These are phyloP conservation scores for Obelidium mucronatum DNA, from an alignment of 192 early-diverging fungal genomes.

Conservation along the genomic window DNA sequence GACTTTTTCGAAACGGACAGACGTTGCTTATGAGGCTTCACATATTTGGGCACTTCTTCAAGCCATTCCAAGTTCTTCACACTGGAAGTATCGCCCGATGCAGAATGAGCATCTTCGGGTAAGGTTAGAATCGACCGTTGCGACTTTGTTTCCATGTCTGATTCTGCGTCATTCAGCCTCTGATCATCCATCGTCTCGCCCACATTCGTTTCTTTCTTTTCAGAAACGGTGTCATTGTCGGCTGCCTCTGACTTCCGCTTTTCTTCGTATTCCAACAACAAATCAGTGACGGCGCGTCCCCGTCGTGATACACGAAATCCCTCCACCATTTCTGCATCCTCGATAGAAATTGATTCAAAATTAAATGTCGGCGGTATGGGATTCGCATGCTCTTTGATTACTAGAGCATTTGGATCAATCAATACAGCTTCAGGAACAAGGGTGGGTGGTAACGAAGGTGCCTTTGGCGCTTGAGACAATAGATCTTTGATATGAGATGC, in stretches of 20 bases:
- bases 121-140: too few relatives aligned
- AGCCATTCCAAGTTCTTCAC: too few relatives aligned
- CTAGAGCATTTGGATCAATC: constrained; percentile 13
- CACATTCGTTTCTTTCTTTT: too few relatives aligned
- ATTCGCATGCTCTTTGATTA: constrained; percentile 7
- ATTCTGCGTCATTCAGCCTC: too few relatives aligned
- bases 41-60: too few relatives aligned
- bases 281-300: background rate
- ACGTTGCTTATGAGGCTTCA: too few relatives aligned
- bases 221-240: too few relatives aligned
- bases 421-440: background rate
- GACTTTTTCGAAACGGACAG: too few relatives aligned
- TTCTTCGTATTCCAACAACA: constrained; percentile 2
- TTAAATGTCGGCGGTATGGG: background rate
- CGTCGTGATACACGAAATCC: constrained; percentile 2
- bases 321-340: constrained; percentile 9
- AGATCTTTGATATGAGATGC: constrained; percentile 1
- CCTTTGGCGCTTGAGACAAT: constrained; percentile 6
- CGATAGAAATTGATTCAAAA: background rate
- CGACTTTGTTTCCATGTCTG: background rate
- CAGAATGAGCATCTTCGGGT: background rate
- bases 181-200: too few relatives aligned
- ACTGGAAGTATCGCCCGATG: too few relatives aligned
- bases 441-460: background rate
- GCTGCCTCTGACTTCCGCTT: too few relatives aligned